Conservation (phyloP, 164 flowering plant genomes). For the Vitis vinifera region DNA sequence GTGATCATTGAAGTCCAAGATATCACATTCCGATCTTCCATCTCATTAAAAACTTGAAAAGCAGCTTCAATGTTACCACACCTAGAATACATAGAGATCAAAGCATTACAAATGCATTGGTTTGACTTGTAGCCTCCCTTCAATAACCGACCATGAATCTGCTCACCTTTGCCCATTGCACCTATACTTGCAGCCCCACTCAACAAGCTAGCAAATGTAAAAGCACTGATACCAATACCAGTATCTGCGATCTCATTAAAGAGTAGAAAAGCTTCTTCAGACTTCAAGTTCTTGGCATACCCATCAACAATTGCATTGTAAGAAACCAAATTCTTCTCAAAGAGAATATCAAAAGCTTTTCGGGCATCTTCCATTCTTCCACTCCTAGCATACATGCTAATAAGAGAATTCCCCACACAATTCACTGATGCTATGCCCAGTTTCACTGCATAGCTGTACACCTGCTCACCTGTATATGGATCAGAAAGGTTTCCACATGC, state of each 20-base stretch:
- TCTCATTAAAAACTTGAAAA: constrained; percentile 48
- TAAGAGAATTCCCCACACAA: constrained; percentile 76
- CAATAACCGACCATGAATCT: constrained; percentile 64
- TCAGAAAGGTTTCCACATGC: constrained; percentile 69
- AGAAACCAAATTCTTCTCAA: constrained; percentile 76
- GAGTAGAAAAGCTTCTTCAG: too few species aligned
- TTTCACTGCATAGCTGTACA: constrained; percentile 56
- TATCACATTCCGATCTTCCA: constrained; percentile 57
- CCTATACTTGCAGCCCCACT: constrained; percentile 80
- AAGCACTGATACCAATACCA: constrained; percentile 44
- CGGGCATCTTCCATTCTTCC: constrained; percentile 72
- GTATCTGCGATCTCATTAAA: not conserved
- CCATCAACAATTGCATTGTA: too few species aligned
- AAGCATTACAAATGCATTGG: constrained; percentile 51
- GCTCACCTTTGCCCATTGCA: constrained; percentile 68
- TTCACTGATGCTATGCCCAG: constrained; percentile 48
- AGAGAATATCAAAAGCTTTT: constrained; percentile 68
- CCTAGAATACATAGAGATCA: constrained; percentile 82
- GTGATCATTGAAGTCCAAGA: constrained; percentile 91
- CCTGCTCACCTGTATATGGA: constrained; percentile 51
- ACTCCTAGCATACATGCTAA: constrained; percentile 66
- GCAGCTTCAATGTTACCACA: constrained; percentile 79
- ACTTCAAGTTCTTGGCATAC: too few species aligned
- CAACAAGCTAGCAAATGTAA: constrained; percentile 72
- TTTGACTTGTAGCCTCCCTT: constrained; percentile 58